Conservation (phyloP, 352 stramenopile genomes). For the Phytopythium litorale region DNA sequence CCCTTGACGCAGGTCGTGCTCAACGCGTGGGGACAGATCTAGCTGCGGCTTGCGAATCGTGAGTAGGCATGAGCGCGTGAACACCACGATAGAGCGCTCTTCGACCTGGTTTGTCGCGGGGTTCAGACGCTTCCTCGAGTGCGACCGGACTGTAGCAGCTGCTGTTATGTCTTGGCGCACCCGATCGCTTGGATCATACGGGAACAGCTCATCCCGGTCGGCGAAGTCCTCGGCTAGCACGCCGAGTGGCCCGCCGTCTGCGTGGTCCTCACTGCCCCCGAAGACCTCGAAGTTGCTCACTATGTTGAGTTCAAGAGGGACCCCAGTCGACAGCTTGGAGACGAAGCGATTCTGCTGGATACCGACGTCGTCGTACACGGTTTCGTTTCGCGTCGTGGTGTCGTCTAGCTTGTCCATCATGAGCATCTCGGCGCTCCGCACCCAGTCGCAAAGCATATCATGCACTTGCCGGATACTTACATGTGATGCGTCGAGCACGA, state of each 20-base stretch:
- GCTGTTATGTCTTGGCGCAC: constrained; percentile 28
- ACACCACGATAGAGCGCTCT: constrained; percentile 23
- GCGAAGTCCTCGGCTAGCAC: constrained; percentile 29
- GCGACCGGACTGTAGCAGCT: constrained; percentile 18
- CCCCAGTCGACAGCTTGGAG: constrained; percentile 22
- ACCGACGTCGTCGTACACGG: constrained; percentile 23
- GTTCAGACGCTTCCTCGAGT: constrained; percentile 12
- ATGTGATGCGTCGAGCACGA: constrained; percentile 24
- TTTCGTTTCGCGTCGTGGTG: constrained; percentile 38
- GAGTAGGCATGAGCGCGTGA: constrained; percentile 23
- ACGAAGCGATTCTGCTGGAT: constrained; percentile 48
- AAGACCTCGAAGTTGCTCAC: constrained; percentile 14
- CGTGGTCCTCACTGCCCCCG: constrained; percentile 16
- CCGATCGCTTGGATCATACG: constrained; percentile 22
- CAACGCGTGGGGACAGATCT: constrained; percentile 13
- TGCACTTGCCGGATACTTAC: constrained; percentile 29
- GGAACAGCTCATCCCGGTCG: constrained; percentile 36
- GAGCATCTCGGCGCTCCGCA: constrained; percentile 36
- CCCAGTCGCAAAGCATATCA: constrained; percentile 23
- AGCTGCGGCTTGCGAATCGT: constrained; percentile 20
- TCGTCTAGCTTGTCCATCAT: constrained; percentile 25
- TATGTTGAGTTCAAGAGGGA: constrained; percentile 22
- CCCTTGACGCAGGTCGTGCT: constrained; percentile 33
- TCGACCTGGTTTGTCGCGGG: constrained; percentile 1
- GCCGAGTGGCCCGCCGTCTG: constrained; percentile 15